These are phyloP conservation scores for Hygrophoropsis aurantiaca DNA, from an alignment of 768 basidiomycete species.

Conservation along the genomic window DNA sequence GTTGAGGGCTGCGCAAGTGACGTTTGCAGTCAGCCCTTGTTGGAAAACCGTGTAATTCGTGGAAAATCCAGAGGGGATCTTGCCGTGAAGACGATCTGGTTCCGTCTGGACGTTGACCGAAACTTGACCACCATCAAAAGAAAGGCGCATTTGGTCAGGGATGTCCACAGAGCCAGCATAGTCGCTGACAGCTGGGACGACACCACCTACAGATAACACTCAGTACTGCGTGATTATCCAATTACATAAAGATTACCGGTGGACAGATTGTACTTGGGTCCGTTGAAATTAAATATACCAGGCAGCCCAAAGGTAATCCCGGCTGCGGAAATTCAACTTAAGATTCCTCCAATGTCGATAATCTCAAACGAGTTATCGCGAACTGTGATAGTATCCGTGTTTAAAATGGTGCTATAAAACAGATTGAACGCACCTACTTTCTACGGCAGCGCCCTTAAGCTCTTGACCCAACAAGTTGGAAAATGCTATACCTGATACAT, in stretches of 20 bases:
- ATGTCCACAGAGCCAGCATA: constrained; percentile 1
- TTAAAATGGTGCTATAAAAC: too few relatives aligned
- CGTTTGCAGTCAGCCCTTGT: constrained; percentile 14
- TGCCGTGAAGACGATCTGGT: too few relatives aligned
- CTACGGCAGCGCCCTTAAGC: not conserved
- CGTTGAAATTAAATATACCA: constrained; percentile 1
- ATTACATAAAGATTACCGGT: too few relatives aligned
- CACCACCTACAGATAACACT: not conserved
- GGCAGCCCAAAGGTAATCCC: constrained; percentile 1
- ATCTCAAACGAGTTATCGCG: constrained; percentile 4
- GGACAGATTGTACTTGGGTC: constrained; percentile 7
- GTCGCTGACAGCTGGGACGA: not conserved
- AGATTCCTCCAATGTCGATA: constrained; percentile 4
- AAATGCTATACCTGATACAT: constrained; percentile 5
- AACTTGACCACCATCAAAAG: constrained; percentile 2
- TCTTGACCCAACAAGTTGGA: constrained; percentile 1
- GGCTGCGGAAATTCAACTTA: constrained; percentile 11
- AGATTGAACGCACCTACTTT: too few relatives aligned
- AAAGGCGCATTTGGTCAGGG: constrained; percentile 1
- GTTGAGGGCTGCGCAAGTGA: not conserved
- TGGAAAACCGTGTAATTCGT: constrained; percentile 9
- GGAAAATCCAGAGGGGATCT: constrained; percentile 3
- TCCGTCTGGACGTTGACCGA: too few relatives aligned
- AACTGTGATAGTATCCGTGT: too few relatives aligned
- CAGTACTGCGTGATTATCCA: too few relatives aligned